phyloP scores from a whole-genome alignment of 495 filamentous ascomycete species.

The Daldinia vernicosa region DNA sequence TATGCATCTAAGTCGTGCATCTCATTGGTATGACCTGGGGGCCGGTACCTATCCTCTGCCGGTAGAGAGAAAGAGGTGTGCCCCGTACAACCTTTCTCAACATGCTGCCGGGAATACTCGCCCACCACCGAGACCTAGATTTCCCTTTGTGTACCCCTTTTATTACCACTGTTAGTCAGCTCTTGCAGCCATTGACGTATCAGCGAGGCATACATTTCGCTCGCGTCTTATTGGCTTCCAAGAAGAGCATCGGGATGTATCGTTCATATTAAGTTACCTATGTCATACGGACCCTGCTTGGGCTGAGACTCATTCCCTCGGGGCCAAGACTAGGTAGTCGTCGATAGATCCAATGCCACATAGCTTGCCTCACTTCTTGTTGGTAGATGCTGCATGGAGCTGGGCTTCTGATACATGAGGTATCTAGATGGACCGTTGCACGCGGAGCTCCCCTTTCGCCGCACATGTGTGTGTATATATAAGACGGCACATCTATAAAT shows the following conservation, averaged over 20 bases:
- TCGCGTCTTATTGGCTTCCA: slow-evolving; percentile 1
- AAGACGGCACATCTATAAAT: slow-evolving; percentile 27
- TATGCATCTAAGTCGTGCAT: slow-evolving; percentile 34
- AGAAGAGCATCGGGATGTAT: slow-evolving; percentile 28
- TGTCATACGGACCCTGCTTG: slow-evolving; percentile 15
- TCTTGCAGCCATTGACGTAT: slow-evolving; percentile 41
- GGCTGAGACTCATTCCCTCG: slow-evolving; percentile 20
- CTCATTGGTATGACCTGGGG: slow-evolving; percentile 32
- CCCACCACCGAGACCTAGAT: slow-evolving; percentile 33
- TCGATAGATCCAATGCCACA: slow-evolving; percentile 14
- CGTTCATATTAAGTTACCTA: slow-evolving; percentile 8
- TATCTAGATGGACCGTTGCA: slow-evolving; percentile 26
- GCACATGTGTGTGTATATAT: slow-evolving; percentile 28
- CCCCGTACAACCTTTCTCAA: slow-evolving; percentile 26
- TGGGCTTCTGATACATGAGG: slow-evolving; percentile 12
- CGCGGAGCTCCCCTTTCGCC: slow-evolving; percentile 11
- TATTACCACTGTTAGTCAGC: slow-evolving; percentile 30
- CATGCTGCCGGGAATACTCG: slow-evolving; percentile 17
- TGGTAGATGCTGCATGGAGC: slow-evolving; percentile 23
- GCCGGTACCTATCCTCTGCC: slow-evolving; percentile 29
- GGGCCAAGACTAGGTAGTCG: slow-evolving; percentile 11
- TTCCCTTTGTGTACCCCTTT: slow-evolving; percentile 6
- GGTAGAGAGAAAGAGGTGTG: slow-evolving; percentile 27
- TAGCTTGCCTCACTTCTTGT: slow-evolving; percentile 36
- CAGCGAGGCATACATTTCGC: slow-evolving; percentile 17